These are phyloP conservation scores for Cenchrus americanus DNA, from an alignment of 176 grass and related monocot genomes.

Conservation along the genomic window DNA sequence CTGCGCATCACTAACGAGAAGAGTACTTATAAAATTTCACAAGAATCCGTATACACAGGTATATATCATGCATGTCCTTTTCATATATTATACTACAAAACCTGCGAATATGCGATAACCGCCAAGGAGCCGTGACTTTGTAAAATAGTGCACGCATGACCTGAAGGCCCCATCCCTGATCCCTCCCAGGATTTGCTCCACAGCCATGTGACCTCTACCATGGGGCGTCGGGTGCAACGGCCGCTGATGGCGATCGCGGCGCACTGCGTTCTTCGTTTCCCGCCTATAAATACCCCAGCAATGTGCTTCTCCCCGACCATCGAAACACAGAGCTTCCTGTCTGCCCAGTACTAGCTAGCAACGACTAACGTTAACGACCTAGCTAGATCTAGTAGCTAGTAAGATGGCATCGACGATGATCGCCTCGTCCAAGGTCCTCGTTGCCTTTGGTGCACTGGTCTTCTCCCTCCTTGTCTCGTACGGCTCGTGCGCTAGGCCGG, in stretches of 20 bases:
- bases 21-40: not conserved
- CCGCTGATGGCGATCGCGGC: slow-evolving; percentile 44
- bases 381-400: not conserved
- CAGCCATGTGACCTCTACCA: slow-evolving; percentile 57
- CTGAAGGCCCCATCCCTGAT: slow-evolving; percentile 15
- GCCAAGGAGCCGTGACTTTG: slow-evolving; percentile 7
- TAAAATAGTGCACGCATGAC: slow-evolving; percentile 29
- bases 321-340: slow-evolving; percentile 28
- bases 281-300: slow-evolving; percentile 50
- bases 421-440: not conserved
- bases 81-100: not conserved
- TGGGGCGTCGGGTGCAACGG: slow-evolving; percentile 52
- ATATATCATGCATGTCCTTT: not conserved
- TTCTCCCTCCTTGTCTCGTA: slow-evolving; percentile 31
- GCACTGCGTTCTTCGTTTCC: not conserved
- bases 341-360: not conserved
- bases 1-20: not conserved
- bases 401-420: slow-evolving; percentile 7
- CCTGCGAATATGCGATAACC: slow-evolving; percentile 7
- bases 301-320: slow-evolving; percentile 30
- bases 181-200: slow-evolving; percentile 44
- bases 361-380: not conserved
- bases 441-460: slow-evolving; percentile 31
- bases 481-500: slow-evolving; percentile 1
- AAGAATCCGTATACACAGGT: not conserved